phyloP scores from a whole-genome alignment of 495 filamentous ascomycete species.

The Aeminium ludgeri region DNA sequence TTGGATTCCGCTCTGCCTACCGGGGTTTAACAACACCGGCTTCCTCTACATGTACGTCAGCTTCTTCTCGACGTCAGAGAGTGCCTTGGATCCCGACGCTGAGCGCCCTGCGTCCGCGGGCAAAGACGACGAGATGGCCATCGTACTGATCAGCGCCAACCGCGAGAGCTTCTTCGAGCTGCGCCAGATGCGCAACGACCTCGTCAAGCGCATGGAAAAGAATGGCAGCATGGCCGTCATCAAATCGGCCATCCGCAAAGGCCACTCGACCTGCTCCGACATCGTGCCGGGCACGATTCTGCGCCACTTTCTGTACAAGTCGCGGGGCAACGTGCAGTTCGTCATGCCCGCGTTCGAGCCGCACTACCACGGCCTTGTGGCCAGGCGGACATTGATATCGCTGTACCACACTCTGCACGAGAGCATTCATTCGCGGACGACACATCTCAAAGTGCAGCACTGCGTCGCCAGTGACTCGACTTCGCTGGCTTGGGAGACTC shows the following conservation, averaged over 20 bases:
- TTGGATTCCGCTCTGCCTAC: constrained; percentile 92
- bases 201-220: constrained; percentile 61
- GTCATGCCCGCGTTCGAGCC: constrained; percentile 71
- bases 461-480: constrained; percentile 54
- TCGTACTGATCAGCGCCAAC: constrained; percentile 80
- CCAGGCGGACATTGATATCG: constrained; percentile 59
- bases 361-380: constrained; percentile 45
- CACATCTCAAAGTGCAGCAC: constrained; percentile 72
- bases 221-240: constrained; percentile 61
- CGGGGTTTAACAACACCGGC: constrained; percentile 93
- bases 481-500: constrained; percentile 78
- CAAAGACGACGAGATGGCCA: constrained; percentile 63
- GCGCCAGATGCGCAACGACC: constrained; percentile 62
- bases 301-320: constrained; percentile 89
- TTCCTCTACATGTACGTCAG: constrained; percentile 98
- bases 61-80: constrained; percentile 49
- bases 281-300: constrained; percentile 66
- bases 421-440: constrained; percentile 64
- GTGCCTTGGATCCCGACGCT: constrained; percentile 13
- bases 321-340: constrained; percentile 83
- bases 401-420: constrained; percentile 74
- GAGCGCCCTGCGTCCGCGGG: constrained; percentile 22
- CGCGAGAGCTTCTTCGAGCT: constrained; percentile 88
- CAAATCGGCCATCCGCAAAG: constrained; percentile 48
- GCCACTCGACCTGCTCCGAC: constrained; percentile 51